These are phyloP conservation scores for Gastrodia elata DNA, from an alignment of 106 monocot genomes.

Conservation along the genomic window DNA sequence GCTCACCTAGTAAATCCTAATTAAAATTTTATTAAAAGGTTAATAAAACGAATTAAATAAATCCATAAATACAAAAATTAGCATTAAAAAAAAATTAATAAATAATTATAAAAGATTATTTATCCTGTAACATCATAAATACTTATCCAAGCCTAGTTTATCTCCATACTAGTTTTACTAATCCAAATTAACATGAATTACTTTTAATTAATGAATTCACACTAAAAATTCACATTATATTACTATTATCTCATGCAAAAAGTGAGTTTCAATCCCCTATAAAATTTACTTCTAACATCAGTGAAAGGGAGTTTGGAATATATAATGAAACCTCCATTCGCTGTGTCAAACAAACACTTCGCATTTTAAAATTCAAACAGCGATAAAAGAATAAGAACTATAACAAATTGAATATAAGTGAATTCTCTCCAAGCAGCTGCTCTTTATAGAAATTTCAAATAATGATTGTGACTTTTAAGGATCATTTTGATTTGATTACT, in stretches of 20 bases:
- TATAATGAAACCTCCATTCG: not conserved
- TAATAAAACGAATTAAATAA: not conserved
- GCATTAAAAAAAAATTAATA: not conserved
- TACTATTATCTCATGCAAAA: not conserved
- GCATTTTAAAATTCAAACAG: not conserved
- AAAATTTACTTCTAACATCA: not conserved
- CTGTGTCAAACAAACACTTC: not conserved
- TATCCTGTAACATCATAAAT: not conserved
- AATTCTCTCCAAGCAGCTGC: not conserved
- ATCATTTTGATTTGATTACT: not conserved
- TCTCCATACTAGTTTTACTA: not conserved
- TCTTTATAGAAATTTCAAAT: not conserved
- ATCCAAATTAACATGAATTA: not conserved
- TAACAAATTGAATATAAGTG: not conserved
- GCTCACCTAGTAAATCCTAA: not conserved
- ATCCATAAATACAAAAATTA: not conserved
- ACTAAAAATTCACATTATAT: not conserved
- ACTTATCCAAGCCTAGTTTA: not conserved
- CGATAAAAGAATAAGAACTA: not conserved
- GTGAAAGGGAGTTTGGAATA: not conserved
- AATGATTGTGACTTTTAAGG: not conserved
- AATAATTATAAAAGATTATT: not conserved
- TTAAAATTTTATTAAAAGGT: not conserved
- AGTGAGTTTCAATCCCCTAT: not conserved
- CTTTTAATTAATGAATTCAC: not conserved